Conservation (phyloP, 2,329 filamentous ascomycete genomes). For the Parascedosporium putredinis region DNA sequence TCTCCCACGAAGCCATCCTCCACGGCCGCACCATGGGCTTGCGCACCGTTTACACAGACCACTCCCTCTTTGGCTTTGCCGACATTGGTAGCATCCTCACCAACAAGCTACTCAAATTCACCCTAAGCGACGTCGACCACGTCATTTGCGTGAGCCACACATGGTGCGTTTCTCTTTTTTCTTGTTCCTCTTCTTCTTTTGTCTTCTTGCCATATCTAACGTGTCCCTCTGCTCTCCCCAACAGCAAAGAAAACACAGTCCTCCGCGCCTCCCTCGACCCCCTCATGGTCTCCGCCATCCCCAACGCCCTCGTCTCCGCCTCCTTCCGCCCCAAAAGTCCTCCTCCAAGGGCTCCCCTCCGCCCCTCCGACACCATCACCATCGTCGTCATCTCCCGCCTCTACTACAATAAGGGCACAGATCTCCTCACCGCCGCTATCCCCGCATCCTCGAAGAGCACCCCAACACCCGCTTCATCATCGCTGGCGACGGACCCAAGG, state of each 20-base stretch:
- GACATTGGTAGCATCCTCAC: constrained; percentile 93
- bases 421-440: constrained; percentile 95
- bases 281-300: constrained; percentile 94
- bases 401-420: constrained; percentile 98
- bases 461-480: constrained; percentile 96
- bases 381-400: constrained; percentile 95
- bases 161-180: constrained; percentile 51
- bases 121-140: constrained; percentile 91
- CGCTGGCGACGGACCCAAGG: constrained; percentile 88
- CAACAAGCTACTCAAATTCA: constrained; percentile 96
- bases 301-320: constrained; percentile 87
- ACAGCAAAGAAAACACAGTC: constrained; percentile 94
- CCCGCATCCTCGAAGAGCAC: constrained; percentile 78
- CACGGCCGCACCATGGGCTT: constrained; percentile 95
- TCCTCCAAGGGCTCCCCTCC: constrained; percentile 40
- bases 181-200: neutral
- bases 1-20: constrained; percentile 90
- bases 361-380: constrained; percentile 77
- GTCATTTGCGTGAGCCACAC: constrained; percentile 98
- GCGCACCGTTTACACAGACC: constrained; percentile 92
- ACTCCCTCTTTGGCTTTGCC: constrained; percentile 94
- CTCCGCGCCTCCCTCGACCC: constrained; percentile 89
- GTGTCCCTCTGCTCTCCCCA: constrained; percentile 12
- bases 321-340: constrained; percentile 67
- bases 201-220: neutral